phyloP scores from a whole-genome alignment of 192 early-diverging fungal genomes.

The Piromyces sp. region DNA sequence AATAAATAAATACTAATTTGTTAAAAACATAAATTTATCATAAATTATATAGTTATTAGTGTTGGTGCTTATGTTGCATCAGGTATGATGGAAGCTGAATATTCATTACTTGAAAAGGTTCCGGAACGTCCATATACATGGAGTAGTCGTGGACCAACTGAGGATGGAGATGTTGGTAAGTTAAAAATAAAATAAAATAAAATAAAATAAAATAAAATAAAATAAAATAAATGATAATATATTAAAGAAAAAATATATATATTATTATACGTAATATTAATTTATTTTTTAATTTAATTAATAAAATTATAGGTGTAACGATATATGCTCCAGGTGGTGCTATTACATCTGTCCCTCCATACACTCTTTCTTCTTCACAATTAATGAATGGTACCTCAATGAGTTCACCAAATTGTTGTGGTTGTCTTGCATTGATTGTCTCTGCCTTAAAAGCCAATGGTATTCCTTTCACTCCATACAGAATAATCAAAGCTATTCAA shows the following conservation, averaged over 20 bases:
- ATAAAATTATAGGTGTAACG: conserved; percentile 6
- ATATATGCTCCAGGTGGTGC: conserved; percentile 70
- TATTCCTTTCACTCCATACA: conserved; percentile 58
- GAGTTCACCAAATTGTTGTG: conserved; percentile 78
- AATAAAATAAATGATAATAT: too few species aligned
- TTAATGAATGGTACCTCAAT: conserved; percentile 91
- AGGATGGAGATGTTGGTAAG: conserved; percentile 71
- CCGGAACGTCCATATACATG: conserved; percentile 75
- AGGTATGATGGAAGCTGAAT: conserved; percentile 69
- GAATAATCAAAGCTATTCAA: conserved; percentile 59
- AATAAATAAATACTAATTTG: too few species aligned
- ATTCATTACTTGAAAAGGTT: conserved; percentile 62
- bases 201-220: too few species aligned
- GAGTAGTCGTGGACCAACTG: conserved; percentile 69
- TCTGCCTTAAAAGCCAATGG: conserved; percentile 64
- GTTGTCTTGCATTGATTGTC: conserved; percentile 66
- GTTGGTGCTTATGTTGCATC: conserved; percentile 83
- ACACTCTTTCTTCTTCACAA: conserved; percentile 43
- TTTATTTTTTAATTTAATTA: too few species aligned
- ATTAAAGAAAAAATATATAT: too few species aligned
- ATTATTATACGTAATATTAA: too few species aligned
- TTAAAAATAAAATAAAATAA: conserved; percentile 8
- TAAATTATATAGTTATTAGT: conserved; percentile 54
- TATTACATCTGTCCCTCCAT: conserved; percentile 75
- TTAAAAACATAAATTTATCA: too few species aligned